phyloP scores from a whole-genome alignment of 2,329 filamentous ascomycete genomes.

The Annulohypoxylon truncatum region DNA sequence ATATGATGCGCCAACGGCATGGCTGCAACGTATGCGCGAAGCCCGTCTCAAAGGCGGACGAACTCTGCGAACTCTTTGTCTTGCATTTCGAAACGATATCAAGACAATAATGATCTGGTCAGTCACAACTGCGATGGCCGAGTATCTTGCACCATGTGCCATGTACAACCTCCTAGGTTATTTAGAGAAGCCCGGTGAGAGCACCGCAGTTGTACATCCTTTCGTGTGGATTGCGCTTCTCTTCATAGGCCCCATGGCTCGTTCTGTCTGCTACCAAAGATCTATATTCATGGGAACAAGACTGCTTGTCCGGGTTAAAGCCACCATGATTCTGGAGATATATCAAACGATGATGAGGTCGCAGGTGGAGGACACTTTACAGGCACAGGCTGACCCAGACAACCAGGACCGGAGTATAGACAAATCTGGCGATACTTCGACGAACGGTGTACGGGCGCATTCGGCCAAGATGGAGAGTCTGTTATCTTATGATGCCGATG shows the following conservation, averaged over 20 bases:
- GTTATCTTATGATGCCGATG: slow-evolving; percentile 52
- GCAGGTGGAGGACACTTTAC: slow-evolving; percentile 10
- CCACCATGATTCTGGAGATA: slow-evolving; percentile 51
- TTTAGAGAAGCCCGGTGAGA: slow-evolving; percentile 39
- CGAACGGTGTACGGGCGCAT: not conserved
- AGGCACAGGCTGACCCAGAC: not conserved
- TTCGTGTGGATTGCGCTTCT: slow-evolving; percentile 50
- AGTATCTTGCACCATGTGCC: slow-evolving; percentile 34
- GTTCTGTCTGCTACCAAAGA: slow-evolving; percentile 50
- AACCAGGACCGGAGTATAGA: not conserved
- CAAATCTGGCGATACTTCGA: not conserved
- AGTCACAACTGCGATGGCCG: slow-evolving; percentile 29
- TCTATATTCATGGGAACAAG: slow-evolving; percentile 51
- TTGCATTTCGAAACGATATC: slow-evolving; percentile 45
- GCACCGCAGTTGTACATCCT: slow-evolving; percentile 32
- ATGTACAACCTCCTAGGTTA: slow-evolving; percentile 36
- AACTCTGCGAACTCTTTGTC: slow-evolving; percentile 45
- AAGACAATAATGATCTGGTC: slow-evolving; percentile 47
- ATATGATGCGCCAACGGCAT: slow-evolving; percentile 48
- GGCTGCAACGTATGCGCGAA: slow-evolving; percentile 43
- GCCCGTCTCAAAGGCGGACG: slow-evolving; percentile 46
- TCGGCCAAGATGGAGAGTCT: slow-evolving; percentile 46
- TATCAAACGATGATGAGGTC: slow-evolving; percentile 38
- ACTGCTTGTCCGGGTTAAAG: slow-evolving; percentile 47
- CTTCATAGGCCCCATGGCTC: slow-evolving; percentile 49